Conservation (phyloP, 768 basidiomycete species). For the Scleroderma citrinum region DNA sequence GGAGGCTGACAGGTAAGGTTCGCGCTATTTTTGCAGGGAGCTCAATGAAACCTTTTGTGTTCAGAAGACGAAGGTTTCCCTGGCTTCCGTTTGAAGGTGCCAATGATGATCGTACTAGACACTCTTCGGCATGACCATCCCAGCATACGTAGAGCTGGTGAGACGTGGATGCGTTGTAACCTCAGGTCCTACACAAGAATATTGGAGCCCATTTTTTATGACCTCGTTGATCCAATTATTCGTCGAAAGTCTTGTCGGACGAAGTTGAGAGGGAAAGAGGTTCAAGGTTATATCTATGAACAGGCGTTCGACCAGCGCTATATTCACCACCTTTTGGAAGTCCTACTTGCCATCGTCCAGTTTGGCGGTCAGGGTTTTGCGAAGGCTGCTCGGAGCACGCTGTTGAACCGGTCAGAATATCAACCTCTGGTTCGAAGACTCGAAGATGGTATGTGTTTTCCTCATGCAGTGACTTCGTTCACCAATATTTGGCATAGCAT, state of each 20-base stretch:
- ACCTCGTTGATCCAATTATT: conserved; percentile 68
- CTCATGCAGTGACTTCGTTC: neutral
- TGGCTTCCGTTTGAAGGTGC: conserved; percentile 76
- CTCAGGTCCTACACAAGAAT: conserved; percentile 87
- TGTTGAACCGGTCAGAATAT: conserved; percentile 61
- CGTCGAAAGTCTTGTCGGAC: conserved; percentile 42
- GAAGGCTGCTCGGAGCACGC: conserved; percentile 61
- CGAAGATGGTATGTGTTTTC: conserved; percentile 42
- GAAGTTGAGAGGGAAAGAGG: conserved; percentile 58
- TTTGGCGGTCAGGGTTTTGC: conserved; percentile 90
- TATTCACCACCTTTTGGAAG: conserved; percentile 68
- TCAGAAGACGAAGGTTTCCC: conserved; percentile 78
- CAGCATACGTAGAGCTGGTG: conserved; percentile 67
- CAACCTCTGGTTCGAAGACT: conserved; percentile 56
- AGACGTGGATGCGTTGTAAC: conserved; percentile 97
- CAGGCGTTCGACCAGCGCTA: conserved; percentile 73
- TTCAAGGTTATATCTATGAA: conserved; percentile 65
- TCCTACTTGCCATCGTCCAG: conserved; percentile 66
- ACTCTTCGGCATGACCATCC: conserved; percentile 75
- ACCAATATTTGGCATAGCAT: conserved; percentile 15
- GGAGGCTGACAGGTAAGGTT: conserved; percentile 75
- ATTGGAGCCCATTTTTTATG: conserved; percentile 80
- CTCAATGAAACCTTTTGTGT: conserved; percentile 1
- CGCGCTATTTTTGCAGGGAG: neutral
- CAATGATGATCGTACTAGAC: conserved; percentile 85